phyloP scores from a whole-genome alignment of 768 basidiomycete species.

The Lentinula sp. region DNA sequence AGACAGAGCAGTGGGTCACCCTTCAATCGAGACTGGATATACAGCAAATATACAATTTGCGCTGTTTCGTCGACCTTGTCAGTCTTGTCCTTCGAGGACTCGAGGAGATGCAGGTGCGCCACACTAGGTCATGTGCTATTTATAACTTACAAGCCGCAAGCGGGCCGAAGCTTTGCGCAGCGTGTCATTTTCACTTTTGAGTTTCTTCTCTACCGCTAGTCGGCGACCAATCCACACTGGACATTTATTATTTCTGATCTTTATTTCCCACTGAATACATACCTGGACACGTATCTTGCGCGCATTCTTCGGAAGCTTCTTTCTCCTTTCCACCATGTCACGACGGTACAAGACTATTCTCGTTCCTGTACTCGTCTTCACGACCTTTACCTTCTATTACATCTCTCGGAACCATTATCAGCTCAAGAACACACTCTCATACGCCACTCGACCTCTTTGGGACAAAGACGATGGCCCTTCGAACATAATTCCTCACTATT shows the following conservation, averaged over 20 bases:
- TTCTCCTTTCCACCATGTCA: background rate
- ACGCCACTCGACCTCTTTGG: constrained; percentile 56
- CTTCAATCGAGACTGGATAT: too few relatives aligned
- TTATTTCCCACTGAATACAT: background rate
- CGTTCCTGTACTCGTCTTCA: constrained; percentile 25
- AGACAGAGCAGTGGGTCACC: constrained; percentile 28
- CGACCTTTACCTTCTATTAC: constrained; percentile 25
- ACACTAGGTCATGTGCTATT: background rate
- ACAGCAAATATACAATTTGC: too few relatives aligned
- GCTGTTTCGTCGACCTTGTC: too few relatives aligned
- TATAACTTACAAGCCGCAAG: background rate
- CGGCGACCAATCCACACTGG: background rate
- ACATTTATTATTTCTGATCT: background rate
- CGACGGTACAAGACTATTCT: constrained; percentile 21
- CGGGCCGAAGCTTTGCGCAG: background rate
- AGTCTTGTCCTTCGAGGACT: too few relatives aligned
- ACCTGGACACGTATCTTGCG: background rate
- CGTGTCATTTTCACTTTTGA: background rate
- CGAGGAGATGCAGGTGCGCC: background rate
- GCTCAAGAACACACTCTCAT: constrained; percentile 45
- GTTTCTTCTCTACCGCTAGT: constrained; percentile 1
- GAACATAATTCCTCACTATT: constrained; percentile 46
- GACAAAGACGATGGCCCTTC: constrained; percentile 44
- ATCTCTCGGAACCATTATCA: constrained; percentile 39
- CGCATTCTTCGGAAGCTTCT: background rate